These are phyloP conservation scores for Petunia axillaris DNA, from an alignment of 257 asterid species.

Conservation along the genomic window DNA sequence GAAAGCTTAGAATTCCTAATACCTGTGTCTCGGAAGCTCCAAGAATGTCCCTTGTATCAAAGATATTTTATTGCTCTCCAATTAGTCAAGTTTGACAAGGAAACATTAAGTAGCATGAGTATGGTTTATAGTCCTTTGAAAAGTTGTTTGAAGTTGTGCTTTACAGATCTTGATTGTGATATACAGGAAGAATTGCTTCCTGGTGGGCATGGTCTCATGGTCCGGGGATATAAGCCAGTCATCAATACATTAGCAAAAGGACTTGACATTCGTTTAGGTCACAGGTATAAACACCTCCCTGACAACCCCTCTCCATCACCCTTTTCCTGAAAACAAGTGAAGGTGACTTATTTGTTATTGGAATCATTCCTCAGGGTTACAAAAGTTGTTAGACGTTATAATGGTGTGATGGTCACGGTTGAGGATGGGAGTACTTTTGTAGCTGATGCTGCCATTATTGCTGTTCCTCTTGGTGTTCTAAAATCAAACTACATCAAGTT, in stretches of 20 bases:
- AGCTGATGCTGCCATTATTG: constrained; percentile 93
- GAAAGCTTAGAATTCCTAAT: constrained; percentile 9
- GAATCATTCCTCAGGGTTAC: constrained; percentile 58
- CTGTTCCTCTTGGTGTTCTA: constrained; percentile 91
- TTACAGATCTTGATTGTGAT: constrained; percentile 8
- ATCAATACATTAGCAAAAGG: constrained; percentile 90
- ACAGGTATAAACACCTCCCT: constrained; percentile 51
- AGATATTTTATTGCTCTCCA: neutral
- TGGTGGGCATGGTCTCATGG: constrained; percentile 99
- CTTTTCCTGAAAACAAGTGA: neutral
- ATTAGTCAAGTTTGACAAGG: neutral
- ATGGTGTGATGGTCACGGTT: constrained; percentile 80
- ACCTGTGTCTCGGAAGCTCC: neutral
- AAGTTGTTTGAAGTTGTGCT: constrained; percentile 5
- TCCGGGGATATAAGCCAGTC: constrained; percentile 93
- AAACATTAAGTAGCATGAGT: neutral
- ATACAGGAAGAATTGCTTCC: constrained; percentile 91
- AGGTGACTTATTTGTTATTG: neutral
- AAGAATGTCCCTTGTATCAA: neutral
- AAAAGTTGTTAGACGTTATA: constrained; percentile 66
- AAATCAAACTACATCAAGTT: constrained; percentile 71
- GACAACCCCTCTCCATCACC: neutral
- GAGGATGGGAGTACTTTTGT: constrained; percentile 81
- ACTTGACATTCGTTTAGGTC: constrained; percentile 84
- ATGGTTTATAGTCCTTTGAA: constrained; percentile 7